phyloP scores from a whole-genome alignment of 345 rosid species.

The Boechera retrofracta region DNA sequence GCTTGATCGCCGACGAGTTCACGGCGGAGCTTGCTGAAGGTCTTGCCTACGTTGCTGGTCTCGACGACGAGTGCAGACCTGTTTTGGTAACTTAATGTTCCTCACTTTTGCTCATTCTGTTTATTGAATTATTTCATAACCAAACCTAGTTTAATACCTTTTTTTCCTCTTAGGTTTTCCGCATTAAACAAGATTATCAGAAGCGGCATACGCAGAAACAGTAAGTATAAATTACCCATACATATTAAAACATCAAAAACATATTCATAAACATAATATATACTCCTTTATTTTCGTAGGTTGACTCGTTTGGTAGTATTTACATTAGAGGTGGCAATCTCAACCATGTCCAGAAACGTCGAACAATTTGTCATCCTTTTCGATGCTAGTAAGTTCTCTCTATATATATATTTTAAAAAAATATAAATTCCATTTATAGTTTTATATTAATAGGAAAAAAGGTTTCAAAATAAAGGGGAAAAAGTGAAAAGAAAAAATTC shows the following conservation, averaged over 20 bases:
- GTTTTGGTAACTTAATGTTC: slow-evolving; percentile 63
- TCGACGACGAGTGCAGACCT: slow-evolving; percentile 92
- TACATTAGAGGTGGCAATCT: slow-evolving; percentile 88
- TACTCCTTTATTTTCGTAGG: slow-evolving; percentile 46
- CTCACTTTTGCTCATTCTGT: not conserved
- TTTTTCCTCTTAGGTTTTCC: slow-evolving; percentile 66
- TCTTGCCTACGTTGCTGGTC: slow-evolving; percentile 88
- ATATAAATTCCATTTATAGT: not conserved
- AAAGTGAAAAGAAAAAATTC: not conserved
- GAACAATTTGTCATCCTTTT: slow-evolving; percentile 88
- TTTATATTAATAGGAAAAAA: not conserved
- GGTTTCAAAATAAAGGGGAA: slow-evolving; percentile 15
- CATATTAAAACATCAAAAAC: not conserved
- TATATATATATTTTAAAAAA: not conserved
- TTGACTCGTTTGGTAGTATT: slow-evolving; percentile 86
- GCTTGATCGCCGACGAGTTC: slow-evolving; percentile 98
- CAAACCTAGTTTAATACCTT: not conserved
- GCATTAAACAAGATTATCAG: slow-evolving; percentile 90
- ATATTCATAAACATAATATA: not conserved
- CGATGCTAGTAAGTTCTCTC: slow-evolving; percentile 81
- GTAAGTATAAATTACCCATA: slow-evolving; percentile 51
- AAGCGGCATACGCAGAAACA: slow-evolving; percentile 81
- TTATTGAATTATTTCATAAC: not conserved
- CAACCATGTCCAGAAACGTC: slow-evolving; percentile 78
- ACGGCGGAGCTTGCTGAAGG: slow-evolving; percentile 91